Conservation (phyloP, 2,329 filamentous ascomycete genomes). For the Hypoxylon sp. region DNA sequence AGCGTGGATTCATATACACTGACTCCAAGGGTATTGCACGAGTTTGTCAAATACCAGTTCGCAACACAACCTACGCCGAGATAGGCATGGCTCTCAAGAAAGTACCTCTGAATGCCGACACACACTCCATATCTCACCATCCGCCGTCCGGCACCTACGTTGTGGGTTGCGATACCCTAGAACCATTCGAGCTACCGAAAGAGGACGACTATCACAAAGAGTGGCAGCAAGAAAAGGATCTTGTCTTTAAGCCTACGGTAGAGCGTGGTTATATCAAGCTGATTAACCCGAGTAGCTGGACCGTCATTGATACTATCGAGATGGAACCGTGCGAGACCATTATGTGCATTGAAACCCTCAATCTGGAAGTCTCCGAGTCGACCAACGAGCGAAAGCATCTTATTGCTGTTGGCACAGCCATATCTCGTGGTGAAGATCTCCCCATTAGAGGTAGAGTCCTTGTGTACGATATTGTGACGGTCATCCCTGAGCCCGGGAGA, state of each 20-base stretch:
- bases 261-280: constrained; percentile 82
- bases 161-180: constrained; percentile 74
- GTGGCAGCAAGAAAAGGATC: constrained; percentile 80
- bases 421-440: constrained; percentile 90
- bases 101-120: constrained; percentile 75
- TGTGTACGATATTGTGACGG: constrained; percentile 90
- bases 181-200: constrained; percentile 85
- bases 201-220: constrained; percentile 87
- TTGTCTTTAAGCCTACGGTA: constrained; percentile 72
- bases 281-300: constrained; percentile 81
- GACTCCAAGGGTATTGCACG: constrained; percentile 79
- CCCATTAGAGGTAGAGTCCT: constrained; percentile 87
- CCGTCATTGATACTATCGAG: constrained; percentile 79
- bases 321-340: constrained; percentile 82
- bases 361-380: constrained; percentile 89
- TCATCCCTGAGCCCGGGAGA: constrained; percentile 87
- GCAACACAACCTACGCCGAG: constrained; percentile 75
- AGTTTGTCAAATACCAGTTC: constrained; percentile 76
- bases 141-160: constrained; percentile 80
- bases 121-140: constrained; percentile 82
- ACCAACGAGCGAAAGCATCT: constrained; percentile 88
- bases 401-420: constrained; percentile 85
- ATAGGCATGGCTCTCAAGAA: constrained; percentile 82
- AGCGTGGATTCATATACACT: constrained; percentile 85
- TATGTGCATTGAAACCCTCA: constrained; percentile 84